Evolutionary conservation across 306 rosid species (phyloP).

Genomic region (Rosa multiflora): DNA sequence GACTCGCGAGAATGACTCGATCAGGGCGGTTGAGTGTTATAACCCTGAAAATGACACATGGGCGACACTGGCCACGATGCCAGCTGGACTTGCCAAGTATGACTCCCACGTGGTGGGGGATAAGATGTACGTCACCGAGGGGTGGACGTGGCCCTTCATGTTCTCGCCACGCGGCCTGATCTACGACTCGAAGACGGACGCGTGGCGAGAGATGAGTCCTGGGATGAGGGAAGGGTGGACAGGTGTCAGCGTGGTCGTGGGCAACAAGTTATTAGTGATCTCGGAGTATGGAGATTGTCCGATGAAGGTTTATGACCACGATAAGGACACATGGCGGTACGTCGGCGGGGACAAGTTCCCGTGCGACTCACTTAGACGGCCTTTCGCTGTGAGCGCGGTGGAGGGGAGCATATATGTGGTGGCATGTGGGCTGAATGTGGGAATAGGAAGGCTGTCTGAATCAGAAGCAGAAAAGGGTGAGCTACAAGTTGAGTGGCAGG

Average conservation of each 20-base stretch:
- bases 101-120: conserved; percentile 37
- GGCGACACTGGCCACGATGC: conserved; percentile 20
- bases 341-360: conserved; percentile 62
- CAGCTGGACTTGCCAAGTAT: conserved; percentile 16
- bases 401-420: conserved; percentile 56
- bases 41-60: conserved; percentile 50
- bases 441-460: conserved; percentile 42
- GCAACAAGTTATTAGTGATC: conserved; percentile 40
- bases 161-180: conserved; percentile 42
- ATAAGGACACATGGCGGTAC: conserved; percentile 49
- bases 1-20: background rate
- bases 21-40: conserved; percentile 27
- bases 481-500: conserved; percentile 47
- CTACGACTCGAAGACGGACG: conserved; percentile 34
- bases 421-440: conserved; percentile 47
- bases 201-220: conserved; percentile 47
- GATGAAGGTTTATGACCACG: conserved; percentile 51
- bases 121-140: conserved; percentile 67
- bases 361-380: conserved; percentile 43
- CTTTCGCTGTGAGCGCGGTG: conserved; percentile 42
- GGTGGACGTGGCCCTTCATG: conserved; percentile 76
- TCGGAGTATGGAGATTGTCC: conserved; percentile 58
- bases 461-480: conserved; percentile 11
- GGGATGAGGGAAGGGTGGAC: conserved; percentile 77
- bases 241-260: conserved; percentile 47